Evolutionary conservation across 2,329 filamentous ascomycete genomes (phyloP).

Genomic region (Colletotrichum destructivum): DNA sequence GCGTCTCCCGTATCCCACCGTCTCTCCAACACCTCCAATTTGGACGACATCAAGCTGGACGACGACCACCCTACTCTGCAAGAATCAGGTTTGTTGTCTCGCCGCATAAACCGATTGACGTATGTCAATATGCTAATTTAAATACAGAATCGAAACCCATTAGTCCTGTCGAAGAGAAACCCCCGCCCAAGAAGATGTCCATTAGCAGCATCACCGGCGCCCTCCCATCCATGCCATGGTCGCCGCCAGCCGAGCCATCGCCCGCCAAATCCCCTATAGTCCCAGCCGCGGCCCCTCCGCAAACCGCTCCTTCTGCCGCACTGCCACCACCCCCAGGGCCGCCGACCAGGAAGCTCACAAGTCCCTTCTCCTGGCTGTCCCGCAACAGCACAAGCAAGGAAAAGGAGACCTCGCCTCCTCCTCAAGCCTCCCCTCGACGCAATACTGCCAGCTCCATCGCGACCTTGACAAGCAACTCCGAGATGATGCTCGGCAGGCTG

Average conservation of each 20-base stretch:
- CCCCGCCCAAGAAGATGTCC: conserved; percentile 70
- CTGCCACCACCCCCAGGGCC: conserved; percentile 54
- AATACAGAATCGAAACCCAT: conserved; percentile 44
- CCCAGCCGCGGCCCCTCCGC: conserved; percentile 51
- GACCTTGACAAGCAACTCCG: conserved; percentile 84
- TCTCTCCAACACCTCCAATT: conserved; percentile 62
- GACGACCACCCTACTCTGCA: conserved; percentile 64
- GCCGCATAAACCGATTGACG: conserved; percentile 41
- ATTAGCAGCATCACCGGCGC: conserved; percentile 80
- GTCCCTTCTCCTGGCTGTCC: conserved; percentile 90
- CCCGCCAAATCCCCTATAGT: conserved; percentile 62
- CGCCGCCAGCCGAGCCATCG: conserved; percentile 68
- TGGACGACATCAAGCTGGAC: conserved; percentile 78
- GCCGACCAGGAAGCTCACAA: conserved; percentile 81
- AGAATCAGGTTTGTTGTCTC: conserved; percentile 50
- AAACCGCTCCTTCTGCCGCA: conserved; percentile 47
- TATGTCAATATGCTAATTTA: conserved; percentile 36
- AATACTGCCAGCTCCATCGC: conserved; percentile 87
- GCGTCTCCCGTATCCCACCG: conserved; percentile 59
- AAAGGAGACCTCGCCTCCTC: conserved; percentile 69
- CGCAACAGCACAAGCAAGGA: conserved; percentile 74
- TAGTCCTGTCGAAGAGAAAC: conserved; percentile 54
- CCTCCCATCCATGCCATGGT: conserved; percentile 82
- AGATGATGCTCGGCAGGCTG: conserved; percentile 83
- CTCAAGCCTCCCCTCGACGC: conserved; percentile 64